Base-by-base conservation (phyloP, 176 grass and related monocot species). In the Alopecurus myosuroides region DNA sequence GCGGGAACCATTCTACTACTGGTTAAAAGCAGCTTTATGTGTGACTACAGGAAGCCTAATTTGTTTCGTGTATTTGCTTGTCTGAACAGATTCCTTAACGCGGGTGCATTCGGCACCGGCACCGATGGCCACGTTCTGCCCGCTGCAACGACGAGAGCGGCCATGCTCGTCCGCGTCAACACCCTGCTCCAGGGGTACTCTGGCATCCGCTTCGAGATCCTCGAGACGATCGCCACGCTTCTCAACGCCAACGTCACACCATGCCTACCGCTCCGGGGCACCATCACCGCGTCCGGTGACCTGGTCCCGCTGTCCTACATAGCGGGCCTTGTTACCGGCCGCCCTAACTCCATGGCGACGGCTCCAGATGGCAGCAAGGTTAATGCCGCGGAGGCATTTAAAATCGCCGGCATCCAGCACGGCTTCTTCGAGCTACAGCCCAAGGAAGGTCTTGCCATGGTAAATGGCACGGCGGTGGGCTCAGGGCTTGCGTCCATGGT, bases 181-280 rank as follows among this genome's bases (percentile, higher is more conserved):
- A 97, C 92, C 5, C 80, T 97, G 25, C 89, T 97, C 9, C 92
- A 97, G 85, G 94, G 94, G 0, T 97, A 94, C 89, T 97, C 94
- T 0, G 94, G 94, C 12, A 94, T 97, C 83, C 89, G 94, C 5
- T 97, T 94, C 77, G 92, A 97, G 85, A 94, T 97, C 70, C 89
- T 97, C 2, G 94, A 97, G 87, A 23, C 94, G 20, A 85, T 97
- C 6, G 81, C 87, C 11, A 48, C 81, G 10, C 88, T 97, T 58
- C 90, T 97, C 44, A 97, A 97, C 49, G 79, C 94, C 74, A 73
- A 89, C 74, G 82, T 97, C 35, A 97, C 94, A 39, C 92, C 94
- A 14, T 94, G 94, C 81, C 61, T 97, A 23, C 94, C 94, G 3
- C 92, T 97, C 31, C 74, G 92, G 23, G 94, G 92, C 81, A 97